Conservation (phyloP, 1,284 basidiomycete genomes). For the Leccinum subrobustum region DNA sequence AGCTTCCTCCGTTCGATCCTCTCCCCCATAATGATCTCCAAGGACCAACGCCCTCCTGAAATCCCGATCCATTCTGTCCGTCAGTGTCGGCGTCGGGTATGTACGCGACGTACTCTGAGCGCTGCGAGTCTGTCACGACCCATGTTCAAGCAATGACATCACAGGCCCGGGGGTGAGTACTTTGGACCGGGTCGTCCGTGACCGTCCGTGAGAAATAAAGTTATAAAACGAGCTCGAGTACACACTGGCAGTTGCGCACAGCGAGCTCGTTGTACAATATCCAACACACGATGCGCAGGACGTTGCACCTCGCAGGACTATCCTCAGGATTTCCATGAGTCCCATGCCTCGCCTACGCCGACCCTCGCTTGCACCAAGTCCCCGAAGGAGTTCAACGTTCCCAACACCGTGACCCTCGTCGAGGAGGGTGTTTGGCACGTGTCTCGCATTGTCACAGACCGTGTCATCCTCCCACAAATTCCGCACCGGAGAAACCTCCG, state of each 20-base stretch:
- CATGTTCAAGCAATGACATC: slow-evolving; percentile 17
- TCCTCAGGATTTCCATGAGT: slow-evolving; percentile 18
- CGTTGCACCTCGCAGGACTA: slow-evolving; percentile 23
- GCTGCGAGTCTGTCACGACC: slow-evolving; percentile 35
- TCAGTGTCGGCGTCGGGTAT: neutral
- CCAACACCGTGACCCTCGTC: slow-evolving; percentile 17
- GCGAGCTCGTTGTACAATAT: slow-evolving; percentile 8
- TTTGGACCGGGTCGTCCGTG: neutral
- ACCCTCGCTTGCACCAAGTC: slow-evolving; percentile 26
- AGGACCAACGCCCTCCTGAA: too few relatives aligned
- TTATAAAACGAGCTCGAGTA: slow-evolving; percentile 1
- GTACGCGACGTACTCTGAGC: slow-evolving; percentile 23
- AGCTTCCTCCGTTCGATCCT: too few relatives aligned
- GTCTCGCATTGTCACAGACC: slow-evolving; percentile 33
- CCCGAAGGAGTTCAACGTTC: slow-evolving; percentile 21
- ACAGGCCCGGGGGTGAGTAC: neutral
- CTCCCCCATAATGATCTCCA: too few relatives aligned
- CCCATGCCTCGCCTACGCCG: slow-evolving; percentile 2
- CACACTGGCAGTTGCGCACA: neutral
- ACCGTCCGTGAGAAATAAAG: slow-evolving; percentile 21
- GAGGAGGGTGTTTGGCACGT: slow-evolving; percentile 33
- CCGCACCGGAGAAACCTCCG: slow-evolving; percentile 37
- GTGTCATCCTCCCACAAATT: slow-evolving; percentile 25
- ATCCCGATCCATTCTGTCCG: neutral
- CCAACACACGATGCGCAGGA: slow-evolving; percentile 22